phyloP scores from a whole-genome alignment of 2,329 filamentous ascomycete species.

The Fusarium nygamai region DNA sequence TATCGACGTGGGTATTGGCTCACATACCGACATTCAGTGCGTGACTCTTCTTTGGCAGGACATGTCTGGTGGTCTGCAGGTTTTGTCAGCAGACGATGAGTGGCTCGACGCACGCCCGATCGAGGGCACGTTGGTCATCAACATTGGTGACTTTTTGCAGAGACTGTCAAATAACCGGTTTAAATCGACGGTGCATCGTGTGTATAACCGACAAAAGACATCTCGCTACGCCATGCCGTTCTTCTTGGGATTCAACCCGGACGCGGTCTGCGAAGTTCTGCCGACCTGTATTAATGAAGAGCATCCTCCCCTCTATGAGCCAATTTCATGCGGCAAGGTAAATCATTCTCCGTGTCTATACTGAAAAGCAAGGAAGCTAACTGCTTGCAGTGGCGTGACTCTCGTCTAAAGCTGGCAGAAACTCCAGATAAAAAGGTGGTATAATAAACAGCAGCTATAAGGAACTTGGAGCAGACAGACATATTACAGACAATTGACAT shows the following conservation, averaged over 20 bases:
- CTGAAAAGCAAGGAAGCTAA: accelerated
- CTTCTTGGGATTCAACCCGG: slow-evolving; percentile 2
- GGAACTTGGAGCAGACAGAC: accelerated
- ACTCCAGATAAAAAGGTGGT: background rate
- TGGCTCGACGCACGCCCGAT: slow-evolving; percentile 4
- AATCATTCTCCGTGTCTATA: accelerated
- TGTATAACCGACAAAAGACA: slow-evolving; percentile 3
- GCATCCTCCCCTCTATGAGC: slow-evolving; percentile 7
- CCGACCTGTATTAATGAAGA: background rate
- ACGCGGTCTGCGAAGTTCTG: slow-evolving; percentile 6
- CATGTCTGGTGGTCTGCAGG: slow-evolving; percentile 3
- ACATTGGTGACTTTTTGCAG: slow-evolving; percentile 8
- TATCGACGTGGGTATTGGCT: slow-evolving; percentile 4
- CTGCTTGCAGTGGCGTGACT: background rate
- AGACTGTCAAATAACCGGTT: background rate
- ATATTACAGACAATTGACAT: too few relatives aligned
- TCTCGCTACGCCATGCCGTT: slow-evolving; percentile 8
- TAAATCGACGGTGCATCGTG: slow-evolving; percentile 11
- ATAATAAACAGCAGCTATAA: background rate
- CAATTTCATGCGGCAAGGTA: slow-evolving; percentile 11
- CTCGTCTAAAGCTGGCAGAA: background rate
- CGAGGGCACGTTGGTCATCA: slow-evolving; percentile 2
- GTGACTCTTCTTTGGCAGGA: slow-evolving; percentile 19
- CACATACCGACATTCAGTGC: slow-evolving; percentile 7
- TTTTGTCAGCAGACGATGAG: slow-evolving; percentile 9